These are phyloP conservation scores for Calophaca sinica DNA, from an alignment of 306 rosid species.

Conservation along the genomic window DNA sequence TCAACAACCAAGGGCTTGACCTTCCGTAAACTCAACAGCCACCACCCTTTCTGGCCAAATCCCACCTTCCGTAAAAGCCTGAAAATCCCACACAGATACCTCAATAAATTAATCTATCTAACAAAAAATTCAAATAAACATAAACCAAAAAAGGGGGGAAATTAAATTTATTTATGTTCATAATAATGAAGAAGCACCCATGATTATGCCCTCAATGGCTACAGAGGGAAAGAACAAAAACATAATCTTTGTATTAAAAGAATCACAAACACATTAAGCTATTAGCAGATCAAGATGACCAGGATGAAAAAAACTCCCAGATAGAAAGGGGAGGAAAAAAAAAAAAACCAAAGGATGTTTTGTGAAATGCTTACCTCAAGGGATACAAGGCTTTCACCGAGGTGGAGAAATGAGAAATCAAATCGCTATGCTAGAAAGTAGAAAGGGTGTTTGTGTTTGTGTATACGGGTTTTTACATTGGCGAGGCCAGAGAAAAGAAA, in stretches of 20 bases:
- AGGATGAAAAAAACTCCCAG: neutral
- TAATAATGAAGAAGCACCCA: constrained; percentile 41
- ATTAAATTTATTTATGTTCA: constrained; percentile 5
- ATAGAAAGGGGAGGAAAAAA: neutral
- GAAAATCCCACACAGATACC: constrained; percentile 56
- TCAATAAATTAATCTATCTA: constrained; percentile 46
- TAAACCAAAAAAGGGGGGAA: neutral
- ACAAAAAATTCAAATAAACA: neutral
- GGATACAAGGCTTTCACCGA: constrained; percentile 46
- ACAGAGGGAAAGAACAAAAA: neutral
- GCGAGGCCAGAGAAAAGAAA: constrained; percentile 17
- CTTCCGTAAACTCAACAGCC: constrained; percentile 42
- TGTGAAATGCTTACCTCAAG: constrained; percentile 42
- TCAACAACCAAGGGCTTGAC: constrained; percentile 48
- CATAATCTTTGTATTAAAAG: constrained; percentile 37
- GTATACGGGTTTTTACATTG: neutral
- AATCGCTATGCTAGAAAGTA: constrained; percentile 30
- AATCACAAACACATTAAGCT: constrained; percentile 38
- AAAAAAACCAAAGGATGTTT: neutral
- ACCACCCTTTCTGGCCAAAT: constrained; percentile 60
- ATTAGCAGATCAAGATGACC: constrained; percentile 13
- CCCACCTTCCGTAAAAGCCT: constrained; percentile 75
- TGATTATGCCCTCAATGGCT: constrained; percentile 46
- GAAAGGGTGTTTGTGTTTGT: constrained; percentile 42
- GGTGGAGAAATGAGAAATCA: constrained; percentile 39